Base-by-base conservation (phyloP, 2,329 filamentous ascomycete species). In the Calonectria multiphialidica region DNA sequence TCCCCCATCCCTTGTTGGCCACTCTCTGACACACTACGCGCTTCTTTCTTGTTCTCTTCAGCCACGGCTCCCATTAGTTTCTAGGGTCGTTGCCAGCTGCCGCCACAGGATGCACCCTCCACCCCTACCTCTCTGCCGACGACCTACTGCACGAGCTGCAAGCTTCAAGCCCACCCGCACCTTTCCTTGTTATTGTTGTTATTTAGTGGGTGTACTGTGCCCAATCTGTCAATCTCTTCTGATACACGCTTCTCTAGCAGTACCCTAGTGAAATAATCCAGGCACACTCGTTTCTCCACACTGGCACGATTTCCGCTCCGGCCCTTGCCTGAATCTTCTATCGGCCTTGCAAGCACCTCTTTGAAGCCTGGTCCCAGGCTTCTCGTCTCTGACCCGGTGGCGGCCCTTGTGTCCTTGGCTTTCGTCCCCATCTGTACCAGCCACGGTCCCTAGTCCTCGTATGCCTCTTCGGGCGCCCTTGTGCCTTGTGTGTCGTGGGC, bases 221-320 rank as follows among this genome's bases (percentile, higher is more conserved):
- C 70, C 68, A 75, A 77, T 76, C 75, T 76, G 76, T 78, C 77
- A 74, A 77, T 84, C 82, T 84, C 81, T 82, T 84, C 83, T 85
- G 84, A 86, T 84, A 86, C 84, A 84, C 83, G 82, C 83, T 77
- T 79, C 65, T 71, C 62, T 66, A 73, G 64, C 70, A 66, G 66
- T 66, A 71, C 70, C 73, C 73, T 85, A 85, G 84, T 84, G 77
- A 84, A 84, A 86, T 85, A 84, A 83, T 80, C 80, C 83, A 84
- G 82, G 83, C 79, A 78, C 80, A 79, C 74, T 81, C 72, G 78
- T 80, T 83, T 81, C 86, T 86, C 85, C 85, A 87, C 86, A 75
- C 78, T 77, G 75, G 73, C 68, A 77, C 74, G 70, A 75, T 73
- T 72, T 75, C 76, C 71, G 65, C 72, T 68, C 70, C 66, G 62